Percentiles rank a stretch among this genome's conserved stretches.
phyloP scores from a whole-genome alignment of 1,139 yeast genomes.

The Wickerhamomyces sp. region DNA sequence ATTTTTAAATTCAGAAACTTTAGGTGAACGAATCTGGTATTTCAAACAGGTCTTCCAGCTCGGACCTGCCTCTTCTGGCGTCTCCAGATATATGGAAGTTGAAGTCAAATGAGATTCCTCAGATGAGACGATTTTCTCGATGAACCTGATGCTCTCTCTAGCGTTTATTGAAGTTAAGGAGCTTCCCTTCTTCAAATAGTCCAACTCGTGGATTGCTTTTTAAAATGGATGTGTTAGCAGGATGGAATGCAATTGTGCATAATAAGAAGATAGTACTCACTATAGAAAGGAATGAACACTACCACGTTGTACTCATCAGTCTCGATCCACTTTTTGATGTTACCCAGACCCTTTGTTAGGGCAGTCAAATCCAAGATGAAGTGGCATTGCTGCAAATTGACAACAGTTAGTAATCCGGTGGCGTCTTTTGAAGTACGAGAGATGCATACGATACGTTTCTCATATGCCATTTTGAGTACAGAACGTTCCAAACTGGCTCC shows the following conservation, averaged over 20 bases:
- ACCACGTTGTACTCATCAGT: conserved; percentile 19
- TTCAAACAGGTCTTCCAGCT: conserved; percentile 44
- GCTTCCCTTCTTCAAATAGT: conserved; percentile 47
- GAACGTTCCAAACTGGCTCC: too few species aligned
- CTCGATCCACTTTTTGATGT: conserved; percentile 52
- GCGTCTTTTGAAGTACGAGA: too few species aligned
- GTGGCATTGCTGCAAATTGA: conserved; percentile 21
- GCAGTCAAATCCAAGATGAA: conserved; percentile 56
- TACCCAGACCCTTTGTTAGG: conserved; percentile 54
- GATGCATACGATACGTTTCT: too few species aligned
- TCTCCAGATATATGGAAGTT: conserved; percentile 28
- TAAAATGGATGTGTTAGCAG: neutral
- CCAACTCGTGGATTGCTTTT: conserved; percentile 51
- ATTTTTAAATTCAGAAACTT: conserved; percentile 40
- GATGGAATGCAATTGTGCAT: neutral
- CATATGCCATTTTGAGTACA: too few species aligned
- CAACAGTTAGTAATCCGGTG: too few species aligned
- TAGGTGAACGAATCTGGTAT: conserved; percentile 42
- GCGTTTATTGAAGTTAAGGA: conserved; percentile 52
- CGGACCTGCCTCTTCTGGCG: conserved; percentile 41
- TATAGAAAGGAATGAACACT: conserved; percentile 46
- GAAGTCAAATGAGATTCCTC: conserved; percentile 22
- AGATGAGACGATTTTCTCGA: conserved; percentile 37
- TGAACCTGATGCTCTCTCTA: conserved; percentile 49
- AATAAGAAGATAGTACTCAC: conserved; percentile 5